Percentiles rank a stretch among this genome's conserved stretches.
phyloP scores from a whole-genome alignment of 164 flowering plant genomes.

The Tinospora cordifolia region DNA sequence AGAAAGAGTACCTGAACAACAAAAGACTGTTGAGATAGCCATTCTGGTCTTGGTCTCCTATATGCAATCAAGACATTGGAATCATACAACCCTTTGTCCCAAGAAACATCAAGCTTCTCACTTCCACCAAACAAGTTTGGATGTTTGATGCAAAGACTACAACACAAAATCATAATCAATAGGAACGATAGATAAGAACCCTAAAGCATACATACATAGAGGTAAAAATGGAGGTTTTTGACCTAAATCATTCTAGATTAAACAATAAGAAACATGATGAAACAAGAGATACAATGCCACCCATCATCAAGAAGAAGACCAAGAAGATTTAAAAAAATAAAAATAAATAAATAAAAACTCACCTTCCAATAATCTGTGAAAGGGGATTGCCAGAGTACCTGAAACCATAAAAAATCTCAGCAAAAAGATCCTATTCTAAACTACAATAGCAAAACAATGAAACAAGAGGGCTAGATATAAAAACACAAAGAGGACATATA shows the following conservation, averaged over 20 bases:
- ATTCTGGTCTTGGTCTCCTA: conserved; percentile 75
- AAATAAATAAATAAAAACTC: conserved; percentile 2
- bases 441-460: neutral
- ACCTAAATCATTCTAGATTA: conserved; percentile 18
- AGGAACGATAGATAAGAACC: neutral
- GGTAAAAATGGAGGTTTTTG: conserved; percentile 66
- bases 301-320: neutral
- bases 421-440: neutral
- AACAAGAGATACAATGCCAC: neutral
- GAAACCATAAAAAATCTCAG: conserved; percentile 10
- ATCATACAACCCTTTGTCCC: conserved; percentile 88
- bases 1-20: conserved; percentile 48
- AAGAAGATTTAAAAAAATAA: too few relatives aligned
- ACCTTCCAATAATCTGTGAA: conserved; percentile 81
- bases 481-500: neutral
- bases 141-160: conserved; percentile 79
- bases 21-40: conserved; percentile 78
- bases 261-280: neutral
- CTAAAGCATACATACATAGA: neutral
- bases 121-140: conserved; percentile 89
- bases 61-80: conserved; percentile 65
- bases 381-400: conserved; percentile 57
- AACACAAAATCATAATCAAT: conserved; percentile 5
- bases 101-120: conserved; percentile 84
- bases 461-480: neutral